Evolutionary conservation across 208 protist species (phyloP), one percentile per base, ranked within the genome.

Genomic region (Crithidia mellificae): DNA sequence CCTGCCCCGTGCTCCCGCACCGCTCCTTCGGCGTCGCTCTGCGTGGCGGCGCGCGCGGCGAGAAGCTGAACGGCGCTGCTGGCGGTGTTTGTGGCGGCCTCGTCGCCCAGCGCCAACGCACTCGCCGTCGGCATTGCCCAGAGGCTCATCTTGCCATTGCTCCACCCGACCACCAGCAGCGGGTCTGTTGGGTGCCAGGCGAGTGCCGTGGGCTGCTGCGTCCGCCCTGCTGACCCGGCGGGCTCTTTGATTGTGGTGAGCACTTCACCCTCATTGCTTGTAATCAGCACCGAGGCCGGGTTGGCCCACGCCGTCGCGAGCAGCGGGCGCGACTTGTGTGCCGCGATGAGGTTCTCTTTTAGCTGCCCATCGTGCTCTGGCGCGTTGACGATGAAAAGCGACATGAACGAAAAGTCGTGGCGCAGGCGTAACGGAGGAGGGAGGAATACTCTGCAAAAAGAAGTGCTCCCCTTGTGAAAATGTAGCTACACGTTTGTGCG

Each of bases 161-260:
- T 85, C 91, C 90, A 96, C 22, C 94, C 94, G 53, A 94, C 87
- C 12, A 83, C 66, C 7, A 98, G 71, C 24, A 93, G 49, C 25
- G 72, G 32, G 39, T 90, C 74, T 9, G 56, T 77, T 14, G 94
- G 94, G 68, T 98, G 94, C 94, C 94, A 98, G 11, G 83, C 75
- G 24, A 97, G 71, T 24, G 74, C 62, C 7, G 87, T 87, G 6
- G 61, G 44, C 63, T 61, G 63, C 70, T 77, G 53, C 38, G 64
- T 70, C 49, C 72, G 46, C 46, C 72, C 72, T 19, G 55, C 53
- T 19, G 72, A 59, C 9, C 64, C 55, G 0, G 51, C 65, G 8
- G 77, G 84, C 41, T 79, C 71, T 19, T 85, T 62, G 6, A 91
- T 68, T 6, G 69, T 65, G 0, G 81, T 77, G 20, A 93, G 77